Evolutionary conservation across 2,329 filamentous ascomycete genomes (phyloP).

Genomic region (Arthrobotrys sinensis): DNA sequence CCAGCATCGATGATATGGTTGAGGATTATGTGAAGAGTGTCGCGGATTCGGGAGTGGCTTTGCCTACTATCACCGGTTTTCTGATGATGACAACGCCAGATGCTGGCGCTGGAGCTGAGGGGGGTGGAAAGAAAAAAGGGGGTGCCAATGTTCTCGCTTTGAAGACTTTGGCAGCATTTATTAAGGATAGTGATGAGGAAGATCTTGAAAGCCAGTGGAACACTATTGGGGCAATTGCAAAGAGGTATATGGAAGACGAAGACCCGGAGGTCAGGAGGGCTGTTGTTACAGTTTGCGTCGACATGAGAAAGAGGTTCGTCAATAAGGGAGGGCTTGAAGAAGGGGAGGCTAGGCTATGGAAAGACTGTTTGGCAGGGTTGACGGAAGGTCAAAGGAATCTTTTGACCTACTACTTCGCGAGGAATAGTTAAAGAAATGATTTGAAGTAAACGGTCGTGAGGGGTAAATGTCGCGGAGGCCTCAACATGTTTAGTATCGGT

Average conservation of each 20-base stretch:
- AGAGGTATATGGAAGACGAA: slow-evolving; percentile 64
- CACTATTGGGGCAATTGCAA: slow-evolving; percentile 62
- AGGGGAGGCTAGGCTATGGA: slow-evolving; percentile 64
- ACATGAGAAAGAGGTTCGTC: slow-evolving; percentile 63
- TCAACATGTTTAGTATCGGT: no score
- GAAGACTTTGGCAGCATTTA: slow-evolving; percentile 61
- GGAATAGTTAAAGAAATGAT: slow-evolving; percentile 47
- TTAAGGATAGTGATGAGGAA: slow-evolving; percentile 61
- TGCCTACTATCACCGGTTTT: slow-evolving; percentile 62
- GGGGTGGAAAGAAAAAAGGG: slow-evolving; percentile 56
- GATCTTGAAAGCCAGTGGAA: slow-evolving; percentile 60
- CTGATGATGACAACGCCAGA: slow-evolving; percentile 47
- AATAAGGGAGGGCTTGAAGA: slow-evolving; percentile 12
- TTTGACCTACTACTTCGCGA: slow-evolving; percentile 65
- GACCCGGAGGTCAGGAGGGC: slow-evolving; percentile 64
- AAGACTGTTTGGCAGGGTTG: slow-evolving; percentile 63
- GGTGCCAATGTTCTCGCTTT: slow-evolving; percentile 62
- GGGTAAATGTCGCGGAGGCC: not conserved
- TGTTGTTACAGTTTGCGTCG: slow-evolving; percentile 63
- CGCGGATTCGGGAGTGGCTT: slow-evolving; percentile 62
- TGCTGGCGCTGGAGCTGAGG: slow-evolving; percentile 37
- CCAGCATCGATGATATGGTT: slow-evolving; percentile 63
- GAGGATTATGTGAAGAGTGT: slow-evolving; percentile 63
- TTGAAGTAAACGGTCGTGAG: not conserved
- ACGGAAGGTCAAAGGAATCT: slow-evolving; percentile 63